These are phyloP conservation scores for Lachnellula suecica DNA, from an alignment of 2,329 filamentous ascomycete genomes.

Conservation along the genomic window DNA sequence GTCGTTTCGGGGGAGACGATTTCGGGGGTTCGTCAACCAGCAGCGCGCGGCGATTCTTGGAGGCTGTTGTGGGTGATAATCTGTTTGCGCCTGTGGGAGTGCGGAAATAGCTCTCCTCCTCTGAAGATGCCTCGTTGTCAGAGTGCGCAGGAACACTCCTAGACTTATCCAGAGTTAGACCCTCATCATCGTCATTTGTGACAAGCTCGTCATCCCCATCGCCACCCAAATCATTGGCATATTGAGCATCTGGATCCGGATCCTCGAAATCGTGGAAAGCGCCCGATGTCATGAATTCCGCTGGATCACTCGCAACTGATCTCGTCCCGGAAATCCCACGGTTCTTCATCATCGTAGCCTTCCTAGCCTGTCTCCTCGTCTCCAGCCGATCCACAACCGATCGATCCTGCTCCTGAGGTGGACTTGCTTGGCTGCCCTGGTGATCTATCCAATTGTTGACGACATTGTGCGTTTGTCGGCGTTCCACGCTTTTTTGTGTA, in stretches of 20 bases:
- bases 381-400: constrained; percentile 59
- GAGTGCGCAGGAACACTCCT: constrained; percentile 18
- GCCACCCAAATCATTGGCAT: constrained; percentile 31
- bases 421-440: constrained; percentile 52
- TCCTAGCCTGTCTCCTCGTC: constrained; percentile 33
- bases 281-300: constrained; percentile 54
- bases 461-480: constrained; percentile 74
- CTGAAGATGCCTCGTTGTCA: constrained; percentile 38
- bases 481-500: constrained; percentile 60
- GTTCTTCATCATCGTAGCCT: constrained; percentile 20
- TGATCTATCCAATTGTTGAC: constrained; percentile 91
- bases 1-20: constrained; percentile 18
- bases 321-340: constrained; percentile 46
- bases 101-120: constrained; percentile 54
- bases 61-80: constrained; percentile 15
- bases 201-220: constrained; percentile 84
- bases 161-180: constrained; percentile 46
- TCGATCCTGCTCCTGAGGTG: constrained; percentile 60
- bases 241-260: constrained; percentile 5
- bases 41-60: constrained; percentile 1
- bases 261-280: constrained; percentile 17
- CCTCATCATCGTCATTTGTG: constrained; percentile 73
- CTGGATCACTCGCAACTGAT: constrained; percentile 63
- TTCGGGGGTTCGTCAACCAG: constrained; percentile 9
- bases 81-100: constrained; percentile 41